phyloP scores from a whole-genome alignment of 192 early-diverging fungal genomes.

The Pilaira anomala region DNA sequence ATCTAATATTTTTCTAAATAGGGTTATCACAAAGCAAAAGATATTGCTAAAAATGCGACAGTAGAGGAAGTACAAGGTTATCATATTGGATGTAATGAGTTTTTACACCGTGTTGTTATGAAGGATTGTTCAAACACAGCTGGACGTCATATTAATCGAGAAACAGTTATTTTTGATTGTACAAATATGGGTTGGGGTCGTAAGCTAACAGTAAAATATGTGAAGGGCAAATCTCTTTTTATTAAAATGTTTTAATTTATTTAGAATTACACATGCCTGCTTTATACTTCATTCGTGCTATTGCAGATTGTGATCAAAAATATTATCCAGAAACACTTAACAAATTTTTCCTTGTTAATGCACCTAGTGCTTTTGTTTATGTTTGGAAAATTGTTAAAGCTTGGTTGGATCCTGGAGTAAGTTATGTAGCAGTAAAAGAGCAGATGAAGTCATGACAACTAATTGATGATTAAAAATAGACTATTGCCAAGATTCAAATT shows the following conservation, averaged over 20 bases:
- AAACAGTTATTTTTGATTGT: slow-evolving; percentile 89
- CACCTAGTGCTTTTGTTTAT: slow-evolving; percentile 83
- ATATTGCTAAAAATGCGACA: slow-evolving; percentile 56
- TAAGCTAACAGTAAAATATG: slow-evolving; percentile 34
- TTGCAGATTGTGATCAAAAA: slow-evolving; percentile 85
- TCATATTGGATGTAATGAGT: slow-evolving; percentile 70
- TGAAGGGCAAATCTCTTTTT: neutral
- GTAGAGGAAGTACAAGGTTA: slow-evolving; percentile 61
- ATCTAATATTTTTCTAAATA: slow-evolving; percentile 20
- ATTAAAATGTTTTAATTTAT: too few species aligned
- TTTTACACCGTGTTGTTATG: slow-evolving; percentile 66
- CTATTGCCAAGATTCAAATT: slow-evolving; percentile 63
- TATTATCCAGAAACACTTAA: slow-evolving; percentile 94
- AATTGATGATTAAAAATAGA: slow-evolving; percentile 7
- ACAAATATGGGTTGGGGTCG: slow-evolving; percentile 77
- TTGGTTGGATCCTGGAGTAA: slow-evolving; percentile 75
- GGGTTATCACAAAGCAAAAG: slow-evolving; percentile 64
- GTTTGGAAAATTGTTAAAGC: slow-evolving; percentile 76
- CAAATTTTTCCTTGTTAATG: slow-evolving; percentile 91
- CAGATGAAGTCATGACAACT: neutral
- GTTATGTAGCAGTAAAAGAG: neutral
- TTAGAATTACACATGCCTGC: slow-evolving; percentile 63
- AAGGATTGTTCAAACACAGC: slow-evolving; percentile 74
- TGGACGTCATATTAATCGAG: slow-evolving; percentile 68
- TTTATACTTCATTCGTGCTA: slow-evolving; percentile 63